These are phyloP conservation scores for Daldinia sp. DNA, from an alignment of 2,329 filamentous ascomycete genomes.

Conservation along the genomic window DNA sequence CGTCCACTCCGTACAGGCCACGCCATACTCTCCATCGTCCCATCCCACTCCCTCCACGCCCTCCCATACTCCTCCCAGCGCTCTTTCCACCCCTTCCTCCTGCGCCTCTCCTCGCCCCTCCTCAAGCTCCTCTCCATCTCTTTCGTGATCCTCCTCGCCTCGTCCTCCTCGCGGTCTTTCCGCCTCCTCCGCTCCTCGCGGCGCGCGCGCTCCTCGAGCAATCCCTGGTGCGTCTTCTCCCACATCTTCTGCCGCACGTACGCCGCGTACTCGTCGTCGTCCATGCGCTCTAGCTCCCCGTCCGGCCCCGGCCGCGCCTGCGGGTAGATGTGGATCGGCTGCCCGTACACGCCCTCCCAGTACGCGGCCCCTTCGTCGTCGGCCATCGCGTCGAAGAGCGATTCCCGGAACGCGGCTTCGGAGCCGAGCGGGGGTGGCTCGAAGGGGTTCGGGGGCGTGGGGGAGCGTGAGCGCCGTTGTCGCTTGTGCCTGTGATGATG, in stretches of 20 bases:
- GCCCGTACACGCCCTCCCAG: conserved; percentile 97
- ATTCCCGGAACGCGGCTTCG: conserved; percentile 87
- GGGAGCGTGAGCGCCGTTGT: conserved; percentile 56
- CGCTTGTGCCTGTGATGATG: conserved; percentile 50
- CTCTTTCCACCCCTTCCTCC: conserved; percentile 65
- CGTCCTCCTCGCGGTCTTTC: conserved; percentile 54
- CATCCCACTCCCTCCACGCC: conserved; percentile 71
- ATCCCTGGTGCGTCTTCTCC: conserved; percentile 89
- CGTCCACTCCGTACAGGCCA: conserved; percentile 80
- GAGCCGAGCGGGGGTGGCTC: conserved; percentile 68
- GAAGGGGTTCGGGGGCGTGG: conserved; percentile 62
- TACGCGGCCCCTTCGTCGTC: conserved; percentile 96
- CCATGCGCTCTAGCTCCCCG: conserved; percentile 83
- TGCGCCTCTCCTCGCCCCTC: conserved; percentile 73
- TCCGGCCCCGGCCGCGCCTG: conserved; percentile 60
- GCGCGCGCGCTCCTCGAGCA: conserved; percentile 79
- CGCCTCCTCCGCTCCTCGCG: conserved; percentile 66
- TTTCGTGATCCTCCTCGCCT: conserved; percentile 62
- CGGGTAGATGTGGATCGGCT: conserved; percentile 85
- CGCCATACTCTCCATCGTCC: conserved; percentile 58
- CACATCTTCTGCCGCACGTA: conserved; percentile 93
- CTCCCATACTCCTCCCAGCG: conserved; percentile 74
- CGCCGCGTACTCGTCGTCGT: conserved; percentile 89
- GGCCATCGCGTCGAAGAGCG: conserved; percentile 94
- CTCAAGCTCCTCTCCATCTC: conserved; percentile 78